Conservation (phyloP, 2,329 filamentous ascomycete species). For the Ciborinia camelliae region DNA sequence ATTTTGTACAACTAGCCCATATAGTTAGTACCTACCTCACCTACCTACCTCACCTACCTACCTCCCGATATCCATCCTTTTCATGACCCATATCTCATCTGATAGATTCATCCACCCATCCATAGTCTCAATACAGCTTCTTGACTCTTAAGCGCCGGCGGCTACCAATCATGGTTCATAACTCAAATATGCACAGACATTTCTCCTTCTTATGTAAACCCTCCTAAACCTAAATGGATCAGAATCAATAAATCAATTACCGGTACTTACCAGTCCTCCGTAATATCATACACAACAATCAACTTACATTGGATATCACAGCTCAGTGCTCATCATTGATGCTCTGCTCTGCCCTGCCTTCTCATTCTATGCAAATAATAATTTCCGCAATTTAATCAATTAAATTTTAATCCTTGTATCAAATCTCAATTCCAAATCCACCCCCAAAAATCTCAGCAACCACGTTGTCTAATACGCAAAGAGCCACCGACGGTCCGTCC, state of each 20-base stretch:
- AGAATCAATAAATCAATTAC: background rate
- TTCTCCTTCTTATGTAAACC: background rate
- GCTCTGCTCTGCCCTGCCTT: background rate
- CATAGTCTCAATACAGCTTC: background rate
- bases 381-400: slow-evolving; percentile 18
- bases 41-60: no score
- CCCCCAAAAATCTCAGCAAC: slow-evolving; percentile 31
- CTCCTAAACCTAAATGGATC: slow-evolving; percentile 4
- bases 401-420: slow-evolving; percentile 16
- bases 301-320: background rate
- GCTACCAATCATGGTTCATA: slow-evolving; percentile 9
- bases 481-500: slow-evolving; percentile 46
- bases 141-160: slow-evolving; percentile 2
- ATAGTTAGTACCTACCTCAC: no score
- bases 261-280: background rate
- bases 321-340: no score
- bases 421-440: slow-evolving; percentile 18
- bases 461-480: slow-evolving; percentile 50
- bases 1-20: no score
- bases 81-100: background rate
- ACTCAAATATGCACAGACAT: background rate
- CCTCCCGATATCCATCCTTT: no score
- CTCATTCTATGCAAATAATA: slow-evolving; percentile 10
- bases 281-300: slow-evolving; percentile 4
- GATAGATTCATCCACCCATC: background rate